Evolutionary conservation across 2,329 filamentous ascomycete species (phyloP).

Genomic region (Neophaeococcomyces mojaviensis): DNA sequence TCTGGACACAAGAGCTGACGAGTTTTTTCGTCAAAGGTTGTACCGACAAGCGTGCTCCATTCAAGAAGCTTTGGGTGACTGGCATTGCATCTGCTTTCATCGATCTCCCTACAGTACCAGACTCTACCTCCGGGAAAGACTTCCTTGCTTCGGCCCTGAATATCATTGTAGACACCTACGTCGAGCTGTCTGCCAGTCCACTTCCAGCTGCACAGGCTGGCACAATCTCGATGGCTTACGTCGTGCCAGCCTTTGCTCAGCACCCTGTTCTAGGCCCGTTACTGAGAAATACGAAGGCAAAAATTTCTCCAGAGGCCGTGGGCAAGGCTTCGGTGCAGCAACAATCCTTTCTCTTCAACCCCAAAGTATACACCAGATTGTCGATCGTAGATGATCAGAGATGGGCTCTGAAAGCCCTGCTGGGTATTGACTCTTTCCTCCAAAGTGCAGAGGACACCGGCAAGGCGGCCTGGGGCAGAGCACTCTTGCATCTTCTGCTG

Average conservation of each 20-base stretch:
- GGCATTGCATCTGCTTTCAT: constrained; percentile 17
- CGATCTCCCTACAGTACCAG: constrained; percentile 28
- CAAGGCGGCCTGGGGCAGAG: constrained; percentile 72
- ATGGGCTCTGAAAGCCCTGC: constrained; percentile 68
- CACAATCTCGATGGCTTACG: constrained; percentile 70
- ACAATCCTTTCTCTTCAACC: constrained; percentile 77
- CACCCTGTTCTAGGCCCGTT: not conserved
- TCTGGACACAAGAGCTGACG: constrained; percentile 58
- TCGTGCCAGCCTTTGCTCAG: constrained; percentile 27
- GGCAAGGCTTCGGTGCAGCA: constrained; percentile 58
- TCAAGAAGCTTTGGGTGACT: constrained; percentile 73
- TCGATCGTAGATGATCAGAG: constrained; percentile 64
- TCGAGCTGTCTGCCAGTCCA: constrained; percentile 71
- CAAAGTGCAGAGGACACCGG: constrained; percentile 44
- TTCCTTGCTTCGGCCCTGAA: constrained; percentile 45
- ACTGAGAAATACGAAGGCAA: constrained; percentile 3
- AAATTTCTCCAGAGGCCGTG: constrained; percentile 41
- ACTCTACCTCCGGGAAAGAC: constrained; percentile 32
- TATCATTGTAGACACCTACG: constrained; percentile 58
- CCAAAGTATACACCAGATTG: constrained; percentile 76
- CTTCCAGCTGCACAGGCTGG: constrained; percentile 72
- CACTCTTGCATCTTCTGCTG: constrained; percentile 70
- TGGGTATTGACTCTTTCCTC: constrained; percentile 52
- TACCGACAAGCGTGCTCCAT: constrained; percentile 71
- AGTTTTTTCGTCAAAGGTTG: constrained; percentile 75